phyloP scores from a whole-genome alignment of 305 asterid genomes.

The Fraxinus ornus region DNA sequence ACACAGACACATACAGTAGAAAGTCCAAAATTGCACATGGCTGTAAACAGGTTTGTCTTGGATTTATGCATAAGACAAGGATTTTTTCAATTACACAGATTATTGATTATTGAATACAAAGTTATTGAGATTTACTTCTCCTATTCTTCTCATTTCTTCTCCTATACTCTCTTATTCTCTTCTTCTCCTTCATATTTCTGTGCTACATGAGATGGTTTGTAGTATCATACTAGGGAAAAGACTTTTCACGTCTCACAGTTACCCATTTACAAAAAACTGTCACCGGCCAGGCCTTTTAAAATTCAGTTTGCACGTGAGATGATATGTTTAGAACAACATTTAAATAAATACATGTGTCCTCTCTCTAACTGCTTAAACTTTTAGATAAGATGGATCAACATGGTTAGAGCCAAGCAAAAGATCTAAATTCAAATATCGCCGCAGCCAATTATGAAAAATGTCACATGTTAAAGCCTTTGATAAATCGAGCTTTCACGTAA shows the following conservation, averaged over 20 bases:
- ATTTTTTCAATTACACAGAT: not conserved
- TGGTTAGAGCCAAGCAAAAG: not conserved
- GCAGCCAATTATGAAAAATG: not conserved
- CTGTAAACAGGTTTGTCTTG: not conserved
- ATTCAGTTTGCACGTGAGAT: not conserved
- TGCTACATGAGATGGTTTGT: not conserved
- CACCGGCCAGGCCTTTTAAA: not conserved
- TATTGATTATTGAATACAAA: not conserved
- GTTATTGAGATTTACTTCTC: not conserved
- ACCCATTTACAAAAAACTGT: not conserved
- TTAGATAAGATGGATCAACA: not conserved
- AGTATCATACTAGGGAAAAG: not conserved
- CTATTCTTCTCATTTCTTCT: not conserved
- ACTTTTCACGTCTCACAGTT: not conserved
- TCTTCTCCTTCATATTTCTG: not conserved
- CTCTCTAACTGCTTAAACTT: not conserved
- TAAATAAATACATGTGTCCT: not conserved
- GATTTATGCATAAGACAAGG: not conserved
- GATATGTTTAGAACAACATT: not conserved
- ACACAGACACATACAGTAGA: not conserved
- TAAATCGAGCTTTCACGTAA: not conserved
- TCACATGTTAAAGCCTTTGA: not conserved
- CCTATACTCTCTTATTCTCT: not conserved
- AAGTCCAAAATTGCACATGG: not conserved
- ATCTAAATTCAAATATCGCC: not conserved